Evolutionary conservation across 1,284 basidiomycete species (phyloP).

Genomic region (Baeospora myosura): DNA sequence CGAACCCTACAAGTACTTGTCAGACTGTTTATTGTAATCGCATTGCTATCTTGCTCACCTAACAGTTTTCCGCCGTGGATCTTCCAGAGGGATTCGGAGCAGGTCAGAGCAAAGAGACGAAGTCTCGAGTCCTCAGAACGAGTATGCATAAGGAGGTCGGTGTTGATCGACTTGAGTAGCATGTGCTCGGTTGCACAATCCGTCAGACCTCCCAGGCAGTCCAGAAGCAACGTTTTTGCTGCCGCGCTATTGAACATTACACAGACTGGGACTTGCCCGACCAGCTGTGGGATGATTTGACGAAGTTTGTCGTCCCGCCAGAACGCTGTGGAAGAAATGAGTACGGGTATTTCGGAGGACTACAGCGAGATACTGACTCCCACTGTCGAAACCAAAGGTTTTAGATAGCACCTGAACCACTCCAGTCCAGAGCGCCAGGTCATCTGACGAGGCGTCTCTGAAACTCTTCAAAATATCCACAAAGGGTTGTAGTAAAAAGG

Average conservation of each 20-base stretch:
- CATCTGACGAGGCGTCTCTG: constrained; percentile 21
- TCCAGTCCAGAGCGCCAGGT: constrained; percentile 55
- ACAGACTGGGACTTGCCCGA: constrained; percentile 60
- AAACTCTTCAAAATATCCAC: constrained; percentile 58
- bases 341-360: background rate
- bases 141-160: constrained; percentile 80
- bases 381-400: constrained; percentile 76
- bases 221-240: constrained; percentile 34
- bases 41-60: constrained; percentile 44
- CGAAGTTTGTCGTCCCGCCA: constrained; percentile 82
- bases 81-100: constrained; percentile 73
- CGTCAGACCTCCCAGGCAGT: constrained; percentile 47
- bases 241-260: constrained; percentile 28
- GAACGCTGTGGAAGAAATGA: constrained; percentile 51
- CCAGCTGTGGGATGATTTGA: constrained; percentile 50
- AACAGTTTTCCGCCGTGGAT: constrained; percentile 66
- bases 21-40: too few relatives aligned
- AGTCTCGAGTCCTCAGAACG: constrained; percentile 69
- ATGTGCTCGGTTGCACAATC: constrained; percentile 52
- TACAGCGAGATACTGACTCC: constrained; percentile 43
- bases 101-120: constrained; percentile 65
- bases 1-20: constrained; percentile 63
- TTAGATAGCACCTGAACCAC: constrained; percentile 61
- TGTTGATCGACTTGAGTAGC: constrained; percentile 76
- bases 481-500: constrained; percentile 66